Evolutionary conservation across 202 grass and related monocot genomes (phyloP).

Genomic region (Saccharum hybrid): DNA sequence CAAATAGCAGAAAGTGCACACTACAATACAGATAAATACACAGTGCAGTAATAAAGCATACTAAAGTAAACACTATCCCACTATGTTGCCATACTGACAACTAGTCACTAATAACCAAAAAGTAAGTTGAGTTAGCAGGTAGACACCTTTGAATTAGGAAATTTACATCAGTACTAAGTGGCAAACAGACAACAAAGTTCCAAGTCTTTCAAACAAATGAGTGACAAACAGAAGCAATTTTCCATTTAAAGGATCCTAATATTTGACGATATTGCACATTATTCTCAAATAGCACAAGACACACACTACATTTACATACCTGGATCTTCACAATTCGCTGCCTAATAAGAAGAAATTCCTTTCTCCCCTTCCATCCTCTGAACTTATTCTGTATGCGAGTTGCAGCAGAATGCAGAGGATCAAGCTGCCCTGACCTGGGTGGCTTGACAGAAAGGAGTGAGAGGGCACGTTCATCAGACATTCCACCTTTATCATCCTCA

Average conservation of each 20-base stretch:
- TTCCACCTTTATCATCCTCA: conserved; percentile 58
- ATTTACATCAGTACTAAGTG: conserved; percentile 23
- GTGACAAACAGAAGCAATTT: conserved; percentile 16
- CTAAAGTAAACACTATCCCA: conserved; percentile 15
- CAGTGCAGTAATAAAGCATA: conserved; percentile 8
- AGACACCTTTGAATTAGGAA: background rate
- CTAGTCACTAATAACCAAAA: background rate
- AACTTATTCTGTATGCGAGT: conserved; percentile 87
- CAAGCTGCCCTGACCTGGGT: conserved; percentile 67
- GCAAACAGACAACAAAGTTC: conserved; percentile 1
- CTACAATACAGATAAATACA: background rate
- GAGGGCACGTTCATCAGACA: conserved; percentile 66
- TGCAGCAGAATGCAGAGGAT: conserved; percentile 72
- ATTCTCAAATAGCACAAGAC: background rate
- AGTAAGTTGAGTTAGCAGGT: background rate
- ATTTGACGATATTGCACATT: conserved; percentile 4
- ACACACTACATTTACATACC: conserved; percentile 48
- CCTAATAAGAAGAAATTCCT: conserved; percentile 75
- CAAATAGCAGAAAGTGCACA: background rate
- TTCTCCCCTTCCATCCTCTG: conserved; percentile 82
- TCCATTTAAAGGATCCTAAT: background rate
- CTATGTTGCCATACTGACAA: background rate
- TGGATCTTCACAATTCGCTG: conserved; percentile 81
- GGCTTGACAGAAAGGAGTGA: conserved; percentile 72
- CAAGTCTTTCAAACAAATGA: background rate